Percentiles rank a stretch among this genome's conserved stretches.
Evolutionary conservation across 192 early-diverging fungal species (phyloP).

Genomic region (Umbelopsis isabellina): DNA sequence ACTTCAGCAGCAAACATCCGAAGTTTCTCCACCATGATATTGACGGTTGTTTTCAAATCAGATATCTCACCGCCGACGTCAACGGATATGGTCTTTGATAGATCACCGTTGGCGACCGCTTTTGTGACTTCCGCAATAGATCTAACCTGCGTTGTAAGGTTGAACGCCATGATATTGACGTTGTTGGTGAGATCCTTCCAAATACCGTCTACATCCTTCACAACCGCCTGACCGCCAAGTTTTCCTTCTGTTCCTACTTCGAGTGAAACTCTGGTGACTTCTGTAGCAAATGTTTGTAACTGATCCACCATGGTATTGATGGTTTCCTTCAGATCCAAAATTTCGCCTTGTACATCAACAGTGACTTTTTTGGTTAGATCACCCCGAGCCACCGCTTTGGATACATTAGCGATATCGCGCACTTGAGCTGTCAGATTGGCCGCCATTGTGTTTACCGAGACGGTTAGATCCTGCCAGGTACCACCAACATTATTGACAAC

Average conservation of each 20-base stretch:
- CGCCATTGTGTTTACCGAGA: slow-evolving; percentile 63
- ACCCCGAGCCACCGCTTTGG: slow-evolving; percentile 64
- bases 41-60: slow-evolving; percentile 72
- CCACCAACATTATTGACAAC: slow-evolving; percentile 66
- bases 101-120: slow-evolving; percentile 67
- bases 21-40: slow-evolving; percentile 65
- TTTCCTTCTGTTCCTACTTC: slow-evolving; percentile 76
- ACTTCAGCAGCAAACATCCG: slow-evolving; percentile 62
- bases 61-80: slow-evolving; percentile 70
- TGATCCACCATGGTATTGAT: slow-evolving; percentile 63
- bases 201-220: slow-evolving; percentile 59
- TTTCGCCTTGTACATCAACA: slow-evolving; percentile 57
- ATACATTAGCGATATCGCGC: slow-evolving; percentile 35
- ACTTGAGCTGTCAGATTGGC: slow-evolving; percentile 70
- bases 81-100: slow-evolving; percentile 67
- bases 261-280: slow-evolving; percentile 70
- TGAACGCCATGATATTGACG: slow-evolving; percentile 55
- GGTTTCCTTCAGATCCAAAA: slow-evolving; percentile 56
- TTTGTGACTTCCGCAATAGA: slow-evolving; percentile 71
- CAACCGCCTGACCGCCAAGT: slow-evolving; percentile 64
- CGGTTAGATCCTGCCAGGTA: slow-evolving; percentile 58
- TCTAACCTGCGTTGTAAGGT: slow-evolving; percentile 54
- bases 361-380: slow-evolving; percentile 49
- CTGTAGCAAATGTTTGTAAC: slow-evolving; percentile 55
- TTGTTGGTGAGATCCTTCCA: slow-evolving; percentile 61